Conservation (phyloP, 306 rosid genomes). For the Luffa acutangula region DNA sequence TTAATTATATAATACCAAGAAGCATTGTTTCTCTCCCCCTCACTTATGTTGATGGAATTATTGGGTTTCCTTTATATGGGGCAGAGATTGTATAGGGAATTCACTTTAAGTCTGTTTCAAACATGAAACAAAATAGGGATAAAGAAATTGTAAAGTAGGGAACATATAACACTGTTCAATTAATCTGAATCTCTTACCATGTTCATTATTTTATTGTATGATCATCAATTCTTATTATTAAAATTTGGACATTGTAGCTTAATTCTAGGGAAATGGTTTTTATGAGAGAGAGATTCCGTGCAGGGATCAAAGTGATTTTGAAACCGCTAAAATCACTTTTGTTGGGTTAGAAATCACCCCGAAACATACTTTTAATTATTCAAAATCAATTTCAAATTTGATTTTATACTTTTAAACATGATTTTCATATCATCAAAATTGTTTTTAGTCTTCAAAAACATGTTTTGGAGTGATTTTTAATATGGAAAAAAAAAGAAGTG, state of each 20-base stretch:
- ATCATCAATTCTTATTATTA: not conserved
- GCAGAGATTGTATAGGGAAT: not conserved
- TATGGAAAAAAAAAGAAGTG: too few relatives aligned
- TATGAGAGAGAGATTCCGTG: not conserved
- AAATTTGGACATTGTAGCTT: not conserved
- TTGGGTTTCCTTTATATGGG: not conserved
- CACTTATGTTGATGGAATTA: not conserved
- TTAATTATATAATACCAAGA: not conserved
- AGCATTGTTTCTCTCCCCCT: not conserved
- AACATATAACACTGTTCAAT: not conserved
- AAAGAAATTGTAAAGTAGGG: not conserved
- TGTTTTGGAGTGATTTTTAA: too few relatives aligned
- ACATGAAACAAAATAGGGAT: not conserved
- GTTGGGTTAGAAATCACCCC: too few relatives aligned
- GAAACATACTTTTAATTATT: too few relatives aligned
- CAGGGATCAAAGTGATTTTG: too few relatives aligned
- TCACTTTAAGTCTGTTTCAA: constrained; percentile 1
- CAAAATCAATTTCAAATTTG: too few relatives aligned
- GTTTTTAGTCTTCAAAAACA: too few relatives aligned
- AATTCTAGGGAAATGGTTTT: not conserved
- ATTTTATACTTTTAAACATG: too few relatives aligned
- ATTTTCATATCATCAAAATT: too few relatives aligned
- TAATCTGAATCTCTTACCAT: not conserved
- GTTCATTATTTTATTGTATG: not conserved
- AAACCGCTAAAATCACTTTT: too few relatives aligned